Base-by-base conservation (phyloP, 2,329 filamentous ascomycete genomes). In the Aspergillus sergii region DNA sequence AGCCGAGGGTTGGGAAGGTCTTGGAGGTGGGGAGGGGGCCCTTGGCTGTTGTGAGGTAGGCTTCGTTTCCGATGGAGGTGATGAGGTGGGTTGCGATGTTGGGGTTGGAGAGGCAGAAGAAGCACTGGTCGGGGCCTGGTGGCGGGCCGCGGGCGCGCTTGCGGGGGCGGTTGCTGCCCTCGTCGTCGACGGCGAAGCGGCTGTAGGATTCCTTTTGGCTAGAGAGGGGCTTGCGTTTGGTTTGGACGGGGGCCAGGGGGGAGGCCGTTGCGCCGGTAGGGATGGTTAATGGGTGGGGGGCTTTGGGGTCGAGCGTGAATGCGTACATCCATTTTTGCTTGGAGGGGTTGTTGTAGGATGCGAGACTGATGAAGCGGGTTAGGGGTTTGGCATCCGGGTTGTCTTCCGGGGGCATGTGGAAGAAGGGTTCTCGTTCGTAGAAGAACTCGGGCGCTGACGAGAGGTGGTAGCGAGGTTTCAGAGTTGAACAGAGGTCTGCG, bases 401-500 rank as follows among this genome's bases (percentile, higher is more conserved):
- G 45, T 84, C 83, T 39, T 82, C 78, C 39, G 79, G 81, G 4
- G 85, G 83, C 26, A 79, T 67, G 74, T 96, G 90, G 72, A 95
- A 89, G 81, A 97, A 99, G 0, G 94, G 93, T 77, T 98, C 95
- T 61, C 95, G 89, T 79, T 99, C 94, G 75, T 90, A 98, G 78
- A 91, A 94, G 71, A 89, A 89, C 8, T 84, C 79, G 1, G 87
- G 84, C 0, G 91, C 91, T 4, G 86, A 83, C 1, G 92, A 88
- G 72, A 98, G 89, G 76, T 98, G 94, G 73, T 99, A 99, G 32
- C 92, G 89, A n/a, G 95, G 95, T 75, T 93, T 95, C 23, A 99
- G 79, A 0, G 87, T 80, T 3, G 89, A 84, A 72, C 91, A 94
- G 12, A 99, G 84, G 64, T 96, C 91, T 7, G 93, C 88, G 48